phyloP scores from a whole-genome alignment of 805 yeast species.

The Maudiozyma turicensis region DNA sequence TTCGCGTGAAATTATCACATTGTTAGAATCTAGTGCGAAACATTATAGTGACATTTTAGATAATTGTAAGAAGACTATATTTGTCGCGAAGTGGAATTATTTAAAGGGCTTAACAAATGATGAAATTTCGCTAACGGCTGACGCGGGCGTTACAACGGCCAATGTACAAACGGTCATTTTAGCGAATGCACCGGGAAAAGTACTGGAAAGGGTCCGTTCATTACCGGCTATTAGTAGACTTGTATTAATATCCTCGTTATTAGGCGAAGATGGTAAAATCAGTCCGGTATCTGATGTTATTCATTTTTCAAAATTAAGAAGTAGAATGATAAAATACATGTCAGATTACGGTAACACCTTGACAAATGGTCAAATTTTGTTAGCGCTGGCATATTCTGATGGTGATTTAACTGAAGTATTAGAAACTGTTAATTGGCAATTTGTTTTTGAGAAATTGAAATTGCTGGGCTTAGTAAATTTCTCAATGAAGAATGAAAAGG shows the following conservation, averaged over 20 bases:
- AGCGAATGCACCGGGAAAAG: neutral
- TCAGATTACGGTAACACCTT: neutral
- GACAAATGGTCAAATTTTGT: neutral
- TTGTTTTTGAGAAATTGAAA: neutral
- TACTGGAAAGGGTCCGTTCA: neutral
- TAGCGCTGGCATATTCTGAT: neutral
- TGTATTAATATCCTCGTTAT: neutral
- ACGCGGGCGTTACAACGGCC: neutral
- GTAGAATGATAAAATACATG: neutral
- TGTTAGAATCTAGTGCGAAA: neutral
- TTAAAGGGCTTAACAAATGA: neutral
- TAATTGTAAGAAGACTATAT: neutral
- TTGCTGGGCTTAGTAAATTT: neutral
- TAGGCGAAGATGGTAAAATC: neutral
- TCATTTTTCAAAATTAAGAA: neutral
- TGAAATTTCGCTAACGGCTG: neutral
- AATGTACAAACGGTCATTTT: neutral
- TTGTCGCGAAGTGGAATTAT: neutral
- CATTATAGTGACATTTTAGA: neutral
- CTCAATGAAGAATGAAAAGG: neutral
- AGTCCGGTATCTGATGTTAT: neutral
- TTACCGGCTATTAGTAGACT: neutral
- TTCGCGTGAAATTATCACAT: neutral
- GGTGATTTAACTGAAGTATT: neutral
- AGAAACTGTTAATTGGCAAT: neutral